phyloP scores from a whole-genome alignment of 495 filamentous ascomycete genomes.

The Annulohypoxylon stygium region DNA sequence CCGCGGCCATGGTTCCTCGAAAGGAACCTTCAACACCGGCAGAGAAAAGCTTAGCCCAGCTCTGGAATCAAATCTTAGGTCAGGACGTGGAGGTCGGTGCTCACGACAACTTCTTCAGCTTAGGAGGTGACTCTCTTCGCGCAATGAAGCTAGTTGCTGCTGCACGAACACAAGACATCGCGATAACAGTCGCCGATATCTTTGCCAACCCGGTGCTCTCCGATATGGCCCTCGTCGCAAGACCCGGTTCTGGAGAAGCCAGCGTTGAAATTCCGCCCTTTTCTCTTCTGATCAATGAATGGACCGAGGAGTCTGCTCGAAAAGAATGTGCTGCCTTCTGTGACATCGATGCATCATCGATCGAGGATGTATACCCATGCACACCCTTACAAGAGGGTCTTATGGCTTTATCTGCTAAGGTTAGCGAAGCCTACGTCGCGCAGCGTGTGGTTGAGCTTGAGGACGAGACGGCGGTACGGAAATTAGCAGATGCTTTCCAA shows the following conservation, averaged over 20 bases:
- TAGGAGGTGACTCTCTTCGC: slow-evolving; percentile 67
- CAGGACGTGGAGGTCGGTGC: slow-evolving; percentile 44
- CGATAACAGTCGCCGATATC: slow-evolving; percentile 61
- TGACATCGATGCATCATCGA: slow-evolving; percentile 40
- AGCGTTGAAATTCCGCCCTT: slow-evolving; percentile 46
- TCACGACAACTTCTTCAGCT: slow-evolving; percentile 64
- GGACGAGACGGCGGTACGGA: slow-evolving; percentile 49
- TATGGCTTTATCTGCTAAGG: slow-evolving; percentile 71
- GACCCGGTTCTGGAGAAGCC: slow-evolving; percentile 15
- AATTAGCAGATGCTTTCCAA: slow-evolving; percentile 66
- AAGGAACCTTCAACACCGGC: slow-evolving; percentile 49
- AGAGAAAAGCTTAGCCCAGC: slow-evolving; percentile 47
- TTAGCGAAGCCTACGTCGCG: slow-evolving; percentile 69
- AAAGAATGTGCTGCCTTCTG: slow-evolving; percentile 50
- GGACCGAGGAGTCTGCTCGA: slow-evolving; percentile 46
- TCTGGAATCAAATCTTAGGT: slow-evolving; percentile 53
- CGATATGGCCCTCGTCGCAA: slow-evolving; percentile 55
- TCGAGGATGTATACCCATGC: slow-evolving; percentile 78
- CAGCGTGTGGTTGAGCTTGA: slow-evolving; percentile 58
- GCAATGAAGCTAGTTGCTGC: slow-evolving; percentile 68
- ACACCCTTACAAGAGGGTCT: slow-evolving; percentile 79
- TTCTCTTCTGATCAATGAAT: slow-evolving; percentile 48
- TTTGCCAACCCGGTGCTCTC: slow-evolving; percentile 57
- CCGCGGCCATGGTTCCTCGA: slow-evolving; percentile 33
- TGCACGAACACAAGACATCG: slow-evolving; percentile 52